Evolutionary conservation across 2,329 filamentous ascomycete species (phyloP).

Genomic region (Aspergillus cejpii): DNA sequence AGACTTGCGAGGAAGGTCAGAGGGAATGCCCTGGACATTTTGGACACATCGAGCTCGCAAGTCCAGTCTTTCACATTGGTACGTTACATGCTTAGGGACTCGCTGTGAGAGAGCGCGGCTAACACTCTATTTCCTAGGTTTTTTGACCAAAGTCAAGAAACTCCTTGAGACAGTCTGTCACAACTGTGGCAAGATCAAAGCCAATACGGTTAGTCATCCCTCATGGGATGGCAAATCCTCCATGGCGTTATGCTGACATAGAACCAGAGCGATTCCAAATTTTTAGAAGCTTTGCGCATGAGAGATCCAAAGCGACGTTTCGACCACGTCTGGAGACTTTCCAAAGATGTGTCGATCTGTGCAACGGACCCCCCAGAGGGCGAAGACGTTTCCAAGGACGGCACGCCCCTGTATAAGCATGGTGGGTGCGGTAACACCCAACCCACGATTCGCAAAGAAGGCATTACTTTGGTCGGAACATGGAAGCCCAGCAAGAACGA

Average conservation of each 20-base stretch:
- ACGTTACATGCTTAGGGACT: constrained; percentile 16
- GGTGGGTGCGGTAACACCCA: constrained; percentile 91
- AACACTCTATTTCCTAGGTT: constrained; percentile 54
- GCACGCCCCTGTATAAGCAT: constrained; percentile 55
- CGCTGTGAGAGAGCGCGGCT: constrained; percentile 17
- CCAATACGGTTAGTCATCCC: constrained; percentile 90
- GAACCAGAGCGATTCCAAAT: constrained; percentile 73
- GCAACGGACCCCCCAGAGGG: constrained; percentile 67
- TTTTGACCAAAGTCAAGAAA: constrained; percentile 99
- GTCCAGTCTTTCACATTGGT: constrained; percentile 86
- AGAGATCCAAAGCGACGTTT: constrained; percentile 94
- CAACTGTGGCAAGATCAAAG: constrained; percentile 95
- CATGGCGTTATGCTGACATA: constrained; percentile 47
- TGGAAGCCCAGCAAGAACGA: constrained; percentile 66
- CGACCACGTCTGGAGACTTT: constrained; percentile 82
- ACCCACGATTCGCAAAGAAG: constrained; percentile 79
- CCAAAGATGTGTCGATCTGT: constrained; percentile 80
- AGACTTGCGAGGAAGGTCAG: constrained; percentile 92
- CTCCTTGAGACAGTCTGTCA: constrained; percentile 97
- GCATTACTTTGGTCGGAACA: constrained; percentile 70
- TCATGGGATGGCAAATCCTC: constrained; percentile 50
- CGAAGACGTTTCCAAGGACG: constrained; percentile 61
- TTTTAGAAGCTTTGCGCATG: constrained; percentile 70
- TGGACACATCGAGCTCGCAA: constrained; percentile 94
- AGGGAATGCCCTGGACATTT: constrained; percentile 96